A percentile compares a stretch with the other conserved stretches of the same genome.
phyloP scores from a whole-genome alignment of 495 filamentous ascomycete genomes.

The Echria macrotheca region DNA sequence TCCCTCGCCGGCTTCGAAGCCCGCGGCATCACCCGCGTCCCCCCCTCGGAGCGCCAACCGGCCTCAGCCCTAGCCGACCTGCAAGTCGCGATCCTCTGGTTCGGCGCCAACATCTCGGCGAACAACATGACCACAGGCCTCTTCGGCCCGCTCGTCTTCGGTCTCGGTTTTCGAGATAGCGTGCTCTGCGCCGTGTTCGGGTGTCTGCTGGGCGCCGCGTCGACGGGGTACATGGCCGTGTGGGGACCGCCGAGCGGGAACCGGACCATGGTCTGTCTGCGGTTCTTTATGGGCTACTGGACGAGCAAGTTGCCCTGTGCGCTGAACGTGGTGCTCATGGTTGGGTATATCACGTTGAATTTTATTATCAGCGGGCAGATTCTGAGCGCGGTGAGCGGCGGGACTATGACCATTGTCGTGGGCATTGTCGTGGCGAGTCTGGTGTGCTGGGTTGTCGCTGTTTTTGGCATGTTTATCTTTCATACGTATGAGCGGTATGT shows the following conservation, averaged over 20 bases:
- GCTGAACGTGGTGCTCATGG: conserved; percentile 64
- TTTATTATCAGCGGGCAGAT: conserved; percentile 71
- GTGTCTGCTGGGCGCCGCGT: conserved; percentile 50
- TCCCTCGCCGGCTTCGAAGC: conserved; percentile 53
- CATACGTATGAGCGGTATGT: conserved; percentile 61
- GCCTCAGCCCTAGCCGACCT: conserved; percentile 53
- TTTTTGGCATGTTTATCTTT: conserved; percentile 68
- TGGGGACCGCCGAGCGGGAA: conserved; percentile 69
- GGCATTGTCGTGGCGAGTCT: conserved; percentile 67
- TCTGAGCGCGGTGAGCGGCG: conserved; percentile 64
- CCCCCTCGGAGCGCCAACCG: conserved; percentile 57
- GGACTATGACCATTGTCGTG: conserved; percentile 59
- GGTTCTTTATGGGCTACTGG: conserved; percentile 78
- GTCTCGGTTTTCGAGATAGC: conserved; percentile 61
- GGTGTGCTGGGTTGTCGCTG: conserved; percentile 62
- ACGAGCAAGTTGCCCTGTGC: conserved; percentile 67
- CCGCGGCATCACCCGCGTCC: conserved; percentile 63
- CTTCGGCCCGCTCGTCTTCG: conserved; percentile 64
- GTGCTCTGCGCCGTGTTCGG: conserved; percentile 64
- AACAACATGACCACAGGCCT: conserved; percentile 74
- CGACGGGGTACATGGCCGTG: conserved; percentile 63
- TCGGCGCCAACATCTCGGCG: conserved; percentile 69
- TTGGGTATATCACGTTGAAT: conserved; percentile 68
- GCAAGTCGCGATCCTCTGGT: conserved; percentile 65
- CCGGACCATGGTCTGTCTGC: conserved; percentile 50